Evolutionary conservation across 306 rosid genomes (phyloP).

Genomic region (Sophora flavescens): DNA sequence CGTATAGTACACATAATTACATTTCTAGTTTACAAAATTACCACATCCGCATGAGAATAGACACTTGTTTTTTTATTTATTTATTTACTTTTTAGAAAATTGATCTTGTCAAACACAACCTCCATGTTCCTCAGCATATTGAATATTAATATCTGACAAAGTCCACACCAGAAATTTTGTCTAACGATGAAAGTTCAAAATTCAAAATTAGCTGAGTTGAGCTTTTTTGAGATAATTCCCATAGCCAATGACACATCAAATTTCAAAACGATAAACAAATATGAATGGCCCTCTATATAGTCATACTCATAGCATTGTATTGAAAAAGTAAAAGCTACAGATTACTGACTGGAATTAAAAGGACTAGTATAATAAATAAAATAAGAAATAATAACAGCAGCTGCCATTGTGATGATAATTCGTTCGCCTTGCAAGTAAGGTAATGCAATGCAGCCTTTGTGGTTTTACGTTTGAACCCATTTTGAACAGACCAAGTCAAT

Average conservation of each 20-base stretch:
- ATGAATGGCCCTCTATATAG: not conserved
- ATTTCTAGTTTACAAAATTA: too few species aligned
- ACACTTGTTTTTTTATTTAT: too few species aligned
- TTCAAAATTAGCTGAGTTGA: not conserved
- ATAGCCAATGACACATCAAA: not conserved
- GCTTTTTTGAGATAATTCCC: not conserved
- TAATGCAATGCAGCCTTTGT: not conserved
- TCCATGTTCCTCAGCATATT: not conserved
- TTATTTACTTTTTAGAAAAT: too few species aligned
- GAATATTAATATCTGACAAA: slow-evolving; percentile 25
- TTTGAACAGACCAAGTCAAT: slow-evolving; percentile 51
- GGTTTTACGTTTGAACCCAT: slow-evolving; percentile 29
- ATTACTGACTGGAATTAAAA: not conserved
- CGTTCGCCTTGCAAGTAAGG: not conserved
- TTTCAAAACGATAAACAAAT: not conserved
- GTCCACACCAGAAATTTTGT: slow-evolving; percentile 9
- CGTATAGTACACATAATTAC: too few species aligned
- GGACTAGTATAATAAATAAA: not conserved
- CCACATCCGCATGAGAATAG: too few species aligned
- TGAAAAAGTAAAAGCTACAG: slow-evolving; percentile 28
- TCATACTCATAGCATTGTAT: not conserved
- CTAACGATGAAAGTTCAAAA: slow-evolving; percentile 2
- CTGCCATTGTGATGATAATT: not conserved
- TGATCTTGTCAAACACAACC: slow-evolving; percentile 14
- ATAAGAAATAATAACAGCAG: not conserved